Base-by-base conservation (phyloP, 2,329 filamentous ascomycete genomes). In the Fusarium subtropicale region DNA sequence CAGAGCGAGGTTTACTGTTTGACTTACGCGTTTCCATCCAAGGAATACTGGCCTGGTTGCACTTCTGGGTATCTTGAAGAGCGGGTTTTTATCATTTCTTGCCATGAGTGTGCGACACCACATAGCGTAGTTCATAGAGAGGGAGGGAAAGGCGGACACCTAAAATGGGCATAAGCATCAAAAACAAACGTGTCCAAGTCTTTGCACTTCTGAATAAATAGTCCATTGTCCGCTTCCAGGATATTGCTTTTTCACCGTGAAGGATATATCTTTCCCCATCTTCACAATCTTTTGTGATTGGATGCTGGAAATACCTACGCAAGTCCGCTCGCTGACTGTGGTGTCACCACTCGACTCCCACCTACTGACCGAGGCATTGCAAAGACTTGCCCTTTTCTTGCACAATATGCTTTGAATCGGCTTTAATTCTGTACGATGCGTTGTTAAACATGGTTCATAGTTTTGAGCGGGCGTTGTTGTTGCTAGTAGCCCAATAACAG, bases 21-120 rank as follows among this genome's bases (percentile, higher is more conserved):
- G 58, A 58, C 61, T 54, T 73, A 65, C 58, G 61, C 39, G 12
- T 58, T 62, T 61, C 47, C 48, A 56, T 53, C 33, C 52, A 46
- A 22, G 51, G 64, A 46, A 50, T 44, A 46, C 41, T 26, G 44
- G 52, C 30, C 46, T 53, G 39, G 42, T 60, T 50, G 31, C 54
- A 50, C 60, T 61, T 54, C 47, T 60, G 58, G 56, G 64, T 71
- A 50, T 68, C 44, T 57, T n/a, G 30, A 34, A 22, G 28, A 54
- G 60, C 22, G 20, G 26, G 16, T n/a, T 47, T 58, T 38, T 41
- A 31, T 46, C n/a, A 46, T 59, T 30, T 55, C 20, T 55, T 59
- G 30, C 48, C 36, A 34, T 34, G 20, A 41, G 36, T 45, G 36
- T 20, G n/a, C 42, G 33, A 41, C 22, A 31, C 16, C 41, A 38